phyloP scores from a whole-genome alignment of 2,329 filamentous ascomycete species.

The Hypoxylon sp. region DNA sequence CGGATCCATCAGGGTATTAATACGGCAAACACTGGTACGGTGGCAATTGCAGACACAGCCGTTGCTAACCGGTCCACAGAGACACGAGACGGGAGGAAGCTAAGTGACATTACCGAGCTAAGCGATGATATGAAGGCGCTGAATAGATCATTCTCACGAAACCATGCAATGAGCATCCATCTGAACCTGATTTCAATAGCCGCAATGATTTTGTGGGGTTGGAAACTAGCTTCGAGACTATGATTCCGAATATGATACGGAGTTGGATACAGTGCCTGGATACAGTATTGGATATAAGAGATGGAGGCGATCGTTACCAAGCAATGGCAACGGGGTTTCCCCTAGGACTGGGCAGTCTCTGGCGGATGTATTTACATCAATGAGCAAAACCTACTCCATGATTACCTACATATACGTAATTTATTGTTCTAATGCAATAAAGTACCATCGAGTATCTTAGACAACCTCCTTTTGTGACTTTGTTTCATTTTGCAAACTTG shows the following conservation, averaged over 20 bases:
- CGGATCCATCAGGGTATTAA: slow-evolving; percentile 53
- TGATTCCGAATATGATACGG: slow-evolving; percentile 26
- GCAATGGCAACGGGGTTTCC: neutral
- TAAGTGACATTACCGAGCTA: slow-evolving; percentile 13
- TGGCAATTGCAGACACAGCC: neutral
- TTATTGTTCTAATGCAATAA: neutral
- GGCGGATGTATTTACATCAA: neutral
- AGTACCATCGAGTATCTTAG: neutral
- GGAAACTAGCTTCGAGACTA: slow-evolving; percentile 49
- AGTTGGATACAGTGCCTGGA: neutral
- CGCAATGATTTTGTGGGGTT: slow-evolving; percentile 53
- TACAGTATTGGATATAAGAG: neutral
- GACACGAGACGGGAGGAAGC: slow-evolving; percentile 41
- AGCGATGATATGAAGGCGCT: slow-evolving; percentile 50
- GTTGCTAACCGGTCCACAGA: slow-evolving; percentile 32
- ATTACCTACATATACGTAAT: neutral
- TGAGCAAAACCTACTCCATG: neutral
- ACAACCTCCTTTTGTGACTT: neutral
- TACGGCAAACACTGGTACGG: neutral
- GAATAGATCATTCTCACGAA: slow-evolving; percentile 54
- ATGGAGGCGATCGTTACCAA: neutral
- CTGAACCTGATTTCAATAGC: slow-evolving; percentile 58
- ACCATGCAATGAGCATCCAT: slow-evolving; percentile 61
- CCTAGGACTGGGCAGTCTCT: neutral
- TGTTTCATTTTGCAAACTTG: neutral